These are phyloP conservation scores for Phoenix roebelenii DNA, from an alignment of 176 grass and related monocot genomes.

Conservation along the genomic window DNA sequence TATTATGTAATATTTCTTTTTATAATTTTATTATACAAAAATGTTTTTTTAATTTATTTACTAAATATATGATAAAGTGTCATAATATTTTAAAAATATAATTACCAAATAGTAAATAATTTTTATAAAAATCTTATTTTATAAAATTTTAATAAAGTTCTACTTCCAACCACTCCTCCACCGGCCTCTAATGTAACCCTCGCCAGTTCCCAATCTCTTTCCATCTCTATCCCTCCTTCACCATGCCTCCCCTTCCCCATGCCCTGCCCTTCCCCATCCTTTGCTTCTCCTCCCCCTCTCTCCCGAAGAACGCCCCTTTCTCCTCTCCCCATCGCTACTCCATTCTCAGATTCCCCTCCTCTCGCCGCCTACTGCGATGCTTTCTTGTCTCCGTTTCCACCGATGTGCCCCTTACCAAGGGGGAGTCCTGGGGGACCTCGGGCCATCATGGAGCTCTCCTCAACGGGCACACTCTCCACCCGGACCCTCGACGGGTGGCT, in stretches of 20 bases:
- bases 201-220: not conserved
- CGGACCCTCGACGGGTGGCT: constrained; percentile 58
- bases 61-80: too few species aligned
- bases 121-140: too few species aligned
- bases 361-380: constrained; percentile 7
- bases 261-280: too few species aligned
- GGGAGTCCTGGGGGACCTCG: constrained; percentile 20
- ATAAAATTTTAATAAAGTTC: too few species aligned
- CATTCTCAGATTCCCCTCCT: not conserved
- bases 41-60: too few species aligned
- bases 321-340: constrained; percentile 1
- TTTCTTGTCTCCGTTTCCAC: constrained; percentile 25
- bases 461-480: constrained; percentile 49
- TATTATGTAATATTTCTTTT: too few species aligned
- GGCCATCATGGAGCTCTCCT: constrained; percentile 71
- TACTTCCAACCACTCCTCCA: too few species aligned
- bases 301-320: not conserved
- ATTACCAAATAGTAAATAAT: too few species aligned
- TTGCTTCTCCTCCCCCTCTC: constrained; percentile 1
- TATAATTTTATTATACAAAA: too few species aligned
- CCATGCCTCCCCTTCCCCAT: not conserved
- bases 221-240: not conserved
- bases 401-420: not conserved
- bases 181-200: not conserved
- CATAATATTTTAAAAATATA: too few species aligned